These are phyloP conservation scores for Eucalyptus albens DNA, from an alignment of 345 rosid species.

Conservation along the genomic window DNA sequence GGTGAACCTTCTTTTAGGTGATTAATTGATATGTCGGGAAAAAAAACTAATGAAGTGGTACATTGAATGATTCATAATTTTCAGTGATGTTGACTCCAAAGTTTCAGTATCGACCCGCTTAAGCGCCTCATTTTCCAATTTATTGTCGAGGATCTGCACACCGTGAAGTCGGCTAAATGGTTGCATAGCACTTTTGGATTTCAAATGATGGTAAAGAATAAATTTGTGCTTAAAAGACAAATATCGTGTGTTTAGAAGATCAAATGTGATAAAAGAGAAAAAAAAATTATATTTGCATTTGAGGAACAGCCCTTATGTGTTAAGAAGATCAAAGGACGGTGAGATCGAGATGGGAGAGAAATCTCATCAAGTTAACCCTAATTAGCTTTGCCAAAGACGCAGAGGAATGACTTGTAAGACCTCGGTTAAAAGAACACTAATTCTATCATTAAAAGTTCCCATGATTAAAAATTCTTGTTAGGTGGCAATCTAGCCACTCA, in stretches of 20 bases:
- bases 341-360: not conserved
- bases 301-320: not conserved
- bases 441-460: not conserved
- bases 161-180: not conserved
- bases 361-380: not conserved
- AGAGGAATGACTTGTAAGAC: not conserved
- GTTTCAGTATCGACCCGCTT: not conserved
- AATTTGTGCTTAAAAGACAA: not conserved
- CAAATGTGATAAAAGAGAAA: not conserved
- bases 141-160: not conserved
- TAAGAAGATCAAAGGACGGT: not conserved
- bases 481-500: not conserved
- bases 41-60: not conserved
- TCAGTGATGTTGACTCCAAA: not conserved
- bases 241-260: not conserved
- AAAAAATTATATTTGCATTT: not conserved
- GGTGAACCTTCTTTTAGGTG: not conserved
- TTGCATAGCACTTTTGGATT: not conserved
- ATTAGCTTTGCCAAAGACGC: not conserved
- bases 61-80: not conserved
- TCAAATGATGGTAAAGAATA: not conserved
- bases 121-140: not conserved
- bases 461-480: not conserved
- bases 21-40: not conserved
- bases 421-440: not conserved